A percentile compares a stretch with the other conserved stretches of the same genome.
Evolutionary conservation across 345 rosid genomes (phyloP).

Genomic region (Populus ilicifolia): DNA sequence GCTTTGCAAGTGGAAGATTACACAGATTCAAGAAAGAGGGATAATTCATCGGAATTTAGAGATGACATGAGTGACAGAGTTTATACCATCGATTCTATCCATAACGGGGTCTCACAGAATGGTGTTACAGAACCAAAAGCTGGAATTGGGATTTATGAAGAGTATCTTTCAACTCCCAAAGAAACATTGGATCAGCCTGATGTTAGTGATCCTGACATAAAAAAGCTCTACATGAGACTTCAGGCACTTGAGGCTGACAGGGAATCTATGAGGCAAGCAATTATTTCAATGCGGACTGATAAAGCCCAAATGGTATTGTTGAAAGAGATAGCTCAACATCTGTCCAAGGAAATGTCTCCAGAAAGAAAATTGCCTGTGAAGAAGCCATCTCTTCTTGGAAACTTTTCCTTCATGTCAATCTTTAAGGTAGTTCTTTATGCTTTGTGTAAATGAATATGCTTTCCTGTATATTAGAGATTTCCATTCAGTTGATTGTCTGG

Average conservation of each 20-base stretch:
- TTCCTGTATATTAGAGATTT: not conserved
- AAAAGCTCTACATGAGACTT: conserved; percentile 80
- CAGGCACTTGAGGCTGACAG: conserved; percentile 96
- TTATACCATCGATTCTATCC: conserved; percentile 82
- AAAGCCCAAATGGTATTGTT: conserved; percentile 75
- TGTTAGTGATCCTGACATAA: conserved; percentile 65
- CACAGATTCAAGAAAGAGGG: conserved; percentile 37
- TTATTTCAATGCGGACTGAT: conserved; percentile 87
- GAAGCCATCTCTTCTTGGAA: conserved; percentile 44
- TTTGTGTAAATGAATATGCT: not conserved
- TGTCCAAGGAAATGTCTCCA: conserved; percentile 71
- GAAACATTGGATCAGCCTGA: conserved; percentile 45
- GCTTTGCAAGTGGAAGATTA: conserved; percentile 37
- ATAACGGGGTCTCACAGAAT: conserved; percentile 38
- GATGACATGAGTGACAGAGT: conserved; percentile 79
- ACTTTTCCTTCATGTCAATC: conserved; percentile 50
- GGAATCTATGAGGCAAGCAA: conserved; percentile 91
- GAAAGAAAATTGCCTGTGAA: conserved; percentile 42
- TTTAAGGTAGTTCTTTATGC: conserved; percentile 59
- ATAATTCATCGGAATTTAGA: conserved; percentile 50
- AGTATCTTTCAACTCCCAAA: conserved; percentile 47
- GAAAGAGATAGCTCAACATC: conserved; percentile 94
- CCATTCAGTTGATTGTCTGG: not conserved
- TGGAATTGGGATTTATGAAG: conserved; percentile 39
- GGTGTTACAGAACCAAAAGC: conserved; percentile 40